phyloP scores from a whole-genome alignment of 2,329 filamentous ascomycete genomes.

The Pseudocercospora musae region DNA sequence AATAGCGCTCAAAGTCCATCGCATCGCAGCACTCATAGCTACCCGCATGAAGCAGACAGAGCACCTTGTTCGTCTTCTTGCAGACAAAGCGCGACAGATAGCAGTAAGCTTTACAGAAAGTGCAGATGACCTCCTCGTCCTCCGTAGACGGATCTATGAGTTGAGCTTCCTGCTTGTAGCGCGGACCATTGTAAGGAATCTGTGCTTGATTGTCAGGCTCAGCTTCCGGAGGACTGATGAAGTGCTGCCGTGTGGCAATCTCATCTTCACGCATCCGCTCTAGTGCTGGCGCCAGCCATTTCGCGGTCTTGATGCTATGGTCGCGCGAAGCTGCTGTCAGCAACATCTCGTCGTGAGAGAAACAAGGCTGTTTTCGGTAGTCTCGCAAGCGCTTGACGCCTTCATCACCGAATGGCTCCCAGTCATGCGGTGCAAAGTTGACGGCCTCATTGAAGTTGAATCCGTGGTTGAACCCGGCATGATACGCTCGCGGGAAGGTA shows the following conservation, averaged over 20 bases:
- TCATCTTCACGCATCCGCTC: conserved; percentile 75
- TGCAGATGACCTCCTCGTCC: conserved; percentile 91
- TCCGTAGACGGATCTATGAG: conserved; percentile 67
- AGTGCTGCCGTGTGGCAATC: conserved; percentile 62
- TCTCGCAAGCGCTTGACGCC: conserved; percentile 82
- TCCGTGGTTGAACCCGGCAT: conserved; percentile 94
- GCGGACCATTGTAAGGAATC: conserved; percentile 31
- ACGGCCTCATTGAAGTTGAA: conserved; percentile 99
- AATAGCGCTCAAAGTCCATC: conserved; percentile 65
- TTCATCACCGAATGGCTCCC: conserved; percentile 86
- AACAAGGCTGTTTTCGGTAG: conserved; percentile 90
- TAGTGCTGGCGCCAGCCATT: conserved; percentile 88
- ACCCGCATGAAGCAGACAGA: conserved; percentile 81
- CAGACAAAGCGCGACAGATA: conserved; percentile 91
- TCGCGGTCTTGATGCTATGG: conserved; percentile 81
- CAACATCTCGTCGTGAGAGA: conserved; percentile 92
- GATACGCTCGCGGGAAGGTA: conserved; percentile 94
- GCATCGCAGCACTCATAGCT: conserved; percentile 75
- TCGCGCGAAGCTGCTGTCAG: conserved; percentile 82
- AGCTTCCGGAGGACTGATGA: conserved; percentile 53
- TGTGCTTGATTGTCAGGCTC: conserved; percentile 43
- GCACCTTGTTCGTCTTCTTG: conserved; percentile 70
- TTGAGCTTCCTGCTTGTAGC: conserved; percentile 53
- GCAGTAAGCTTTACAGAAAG: conserved; percentile 86
- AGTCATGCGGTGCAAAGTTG: conserved; percentile 92